These are phyloP conservation scores for Phytophthora tentaculata DNA, from an alignment of 352 stramenopile species.

Conservation along the genomic window DNA sequence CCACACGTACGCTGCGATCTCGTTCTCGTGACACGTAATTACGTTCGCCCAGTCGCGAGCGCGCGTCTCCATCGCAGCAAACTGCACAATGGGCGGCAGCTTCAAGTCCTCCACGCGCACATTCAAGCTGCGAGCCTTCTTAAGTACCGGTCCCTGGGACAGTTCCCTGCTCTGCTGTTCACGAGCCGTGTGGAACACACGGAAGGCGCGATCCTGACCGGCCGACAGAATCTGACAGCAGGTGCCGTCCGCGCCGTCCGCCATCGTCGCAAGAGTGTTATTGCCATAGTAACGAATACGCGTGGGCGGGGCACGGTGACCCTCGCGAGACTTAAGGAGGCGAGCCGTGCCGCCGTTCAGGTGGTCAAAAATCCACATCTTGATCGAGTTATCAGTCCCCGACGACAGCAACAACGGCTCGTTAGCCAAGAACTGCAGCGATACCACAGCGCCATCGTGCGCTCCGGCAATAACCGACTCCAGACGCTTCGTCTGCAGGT, in stretches of 20 bases:
- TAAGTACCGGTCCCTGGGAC: constrained; percentile 91
- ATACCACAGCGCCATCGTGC: constrained; percentile 80
- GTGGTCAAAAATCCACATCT: constrained; percentile 95
- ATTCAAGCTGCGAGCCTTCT: constrained; percentile 91
- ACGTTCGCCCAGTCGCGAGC: constrained; percentile 94
- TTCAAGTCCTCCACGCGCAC: constrained; percentile 88
- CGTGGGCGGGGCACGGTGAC: constrained; percentile 85
- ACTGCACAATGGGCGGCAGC: constrained; percentile 91
- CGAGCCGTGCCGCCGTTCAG: constrained; percentile 78
- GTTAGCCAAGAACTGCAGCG: constrained; percentile 84
- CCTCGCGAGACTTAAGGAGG: constrained; percentile 90
- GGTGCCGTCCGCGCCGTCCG: constrained; percentile 84
- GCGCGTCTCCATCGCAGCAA: constrained; percentile 91
- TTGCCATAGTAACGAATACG: constrained; percentile 92
- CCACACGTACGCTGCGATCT: constrained; percentile 95
- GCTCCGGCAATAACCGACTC: constrained; percentile 80
- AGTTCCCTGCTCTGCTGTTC: constrained; percentile 92
- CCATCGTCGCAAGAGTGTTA: constrained; percentile 86
- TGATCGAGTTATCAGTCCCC: constrained; percentile 91
- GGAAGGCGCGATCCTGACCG: constrained; percentile 90
- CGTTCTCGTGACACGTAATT: constrained; percentile 94
- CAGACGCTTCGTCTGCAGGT: constrained; percentile 88
- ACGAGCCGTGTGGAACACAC: constrained; percentile 91
- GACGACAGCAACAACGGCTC: constrained; percentile 90
- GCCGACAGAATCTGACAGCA: constrained; percentile 91